Conservation (phyloP, 805 yeast species). For the Teunomyces pallodes region DNA sequence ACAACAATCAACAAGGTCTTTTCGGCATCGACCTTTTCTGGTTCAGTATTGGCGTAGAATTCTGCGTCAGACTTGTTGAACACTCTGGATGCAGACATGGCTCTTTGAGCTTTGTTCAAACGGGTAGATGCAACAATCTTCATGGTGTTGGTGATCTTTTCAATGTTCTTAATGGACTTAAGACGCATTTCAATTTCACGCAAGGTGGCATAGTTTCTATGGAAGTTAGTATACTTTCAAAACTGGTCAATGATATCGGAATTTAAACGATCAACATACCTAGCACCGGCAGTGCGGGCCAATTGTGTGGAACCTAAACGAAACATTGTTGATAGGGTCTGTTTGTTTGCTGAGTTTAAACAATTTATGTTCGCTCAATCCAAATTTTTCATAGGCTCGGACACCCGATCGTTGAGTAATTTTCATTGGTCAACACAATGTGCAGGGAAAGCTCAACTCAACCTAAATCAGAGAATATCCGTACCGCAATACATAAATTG, state of each 20-base stretch:
- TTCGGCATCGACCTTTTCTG: constrained; percentile 53
- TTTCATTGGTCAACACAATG: constrained; percentile 1
- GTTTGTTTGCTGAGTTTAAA: constrained; percentile 2
- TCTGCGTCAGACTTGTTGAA: constrained; percentile 78
- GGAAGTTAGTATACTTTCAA: constrained; percentile 21
- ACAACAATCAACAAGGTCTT: constrained; percentile 82
- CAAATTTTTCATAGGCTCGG: constrained; percentile 4
- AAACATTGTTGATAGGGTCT: constrained; percentile 35
- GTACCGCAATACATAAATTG: neutral
- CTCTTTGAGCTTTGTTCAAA: constrained; percentile 91
- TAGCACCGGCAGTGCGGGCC: constrained; percentile 49
- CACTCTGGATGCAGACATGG: constrained; percentile 83
- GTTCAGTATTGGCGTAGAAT: constrained; percentile 80
- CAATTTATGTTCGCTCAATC: constrained; percentile 3
- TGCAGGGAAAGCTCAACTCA: neutral
- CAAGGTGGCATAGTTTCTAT: constrained; percentile 92
- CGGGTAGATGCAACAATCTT: constrained; percentile 98
- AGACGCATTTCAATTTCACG: constrained; percentile 98
- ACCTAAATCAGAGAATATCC: neutral
- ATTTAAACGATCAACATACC: constrained; percentile 40
- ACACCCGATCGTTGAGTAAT: constrained; percentile 3
- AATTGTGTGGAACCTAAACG: constrained; percentile 53
- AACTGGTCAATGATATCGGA: neutral
- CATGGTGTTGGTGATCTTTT: constrained; percentile 99
- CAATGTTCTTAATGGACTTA: constrained; percentile 97